phyloP scores from a whole-genome alignment of 306 rosid species.

The Fagus sylvatica region DNA sequence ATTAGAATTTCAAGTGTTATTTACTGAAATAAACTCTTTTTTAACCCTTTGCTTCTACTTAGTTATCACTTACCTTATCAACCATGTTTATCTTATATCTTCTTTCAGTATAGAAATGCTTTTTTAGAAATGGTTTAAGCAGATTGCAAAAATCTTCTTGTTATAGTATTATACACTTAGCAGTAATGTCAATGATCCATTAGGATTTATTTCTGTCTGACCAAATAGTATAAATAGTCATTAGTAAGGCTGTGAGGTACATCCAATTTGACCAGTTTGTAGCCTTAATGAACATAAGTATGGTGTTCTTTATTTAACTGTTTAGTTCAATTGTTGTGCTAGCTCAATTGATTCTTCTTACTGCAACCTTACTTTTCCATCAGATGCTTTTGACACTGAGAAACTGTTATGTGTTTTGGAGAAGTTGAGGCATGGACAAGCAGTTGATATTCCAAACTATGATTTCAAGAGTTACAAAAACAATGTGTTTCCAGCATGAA shows the following conservation, averaged over 20 bases:
- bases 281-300: neutral
- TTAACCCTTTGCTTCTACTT: neutral
- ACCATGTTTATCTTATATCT: neutral
- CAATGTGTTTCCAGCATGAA: conserved; percentile 74
- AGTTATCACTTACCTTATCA: too few relatives aligned
- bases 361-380: conserved; percentile 26
- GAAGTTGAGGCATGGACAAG: conserved; percentile 80
- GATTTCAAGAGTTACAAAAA: conserved; percentile 91
- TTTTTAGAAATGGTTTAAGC: neutral
- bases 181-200: neutral
- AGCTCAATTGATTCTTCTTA: conserved; percentile 22
- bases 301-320: neutral
- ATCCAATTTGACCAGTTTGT: neutral
- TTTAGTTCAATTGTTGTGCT: conserved; percentile 17
- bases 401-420: conserved; percentile 72
- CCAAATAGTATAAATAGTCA: neutral
- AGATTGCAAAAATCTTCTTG: neutral
- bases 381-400: conserved; percentile 94
- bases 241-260: neutral
- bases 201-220: neutral
- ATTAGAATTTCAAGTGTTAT: neutral
- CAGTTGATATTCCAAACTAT: conserved; percentile 92
- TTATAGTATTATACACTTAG: neutral
- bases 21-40: neutral
- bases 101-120: neutral